Evolutionary conservation across 306 rosid species (phyloP).

Genomic region (Casuarina glauca): DNA sequence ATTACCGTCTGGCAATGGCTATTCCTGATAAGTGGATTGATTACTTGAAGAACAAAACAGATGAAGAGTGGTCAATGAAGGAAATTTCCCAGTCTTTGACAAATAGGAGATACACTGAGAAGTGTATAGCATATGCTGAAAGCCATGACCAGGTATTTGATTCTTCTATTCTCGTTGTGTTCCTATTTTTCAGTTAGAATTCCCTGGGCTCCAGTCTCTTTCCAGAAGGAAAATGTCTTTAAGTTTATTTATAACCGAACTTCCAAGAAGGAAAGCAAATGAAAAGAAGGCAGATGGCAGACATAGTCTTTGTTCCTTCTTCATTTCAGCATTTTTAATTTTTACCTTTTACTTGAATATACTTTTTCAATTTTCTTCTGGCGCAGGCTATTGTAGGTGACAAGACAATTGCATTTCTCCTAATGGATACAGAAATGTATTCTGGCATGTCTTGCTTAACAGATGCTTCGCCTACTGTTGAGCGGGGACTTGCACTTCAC

Average conservation of each 20-base stretch:
- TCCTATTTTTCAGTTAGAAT: not conserved
- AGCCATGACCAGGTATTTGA: slow-evolving; percentile 91
- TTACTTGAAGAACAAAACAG: slow-evolving; percentile 80
- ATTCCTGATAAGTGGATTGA: slow-evolving; percentile 96
- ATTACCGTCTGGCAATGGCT: slow-evolving; percentile 91
- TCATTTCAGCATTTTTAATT: slow-evolving; percentile 9
- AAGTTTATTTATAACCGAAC: slow-evolving; percentile 19
- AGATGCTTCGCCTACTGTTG: slow-evolving; percentile 68
- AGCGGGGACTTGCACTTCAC: slow-evolving; percentile 93
- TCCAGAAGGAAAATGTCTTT: slow-evolving; percentile 19
- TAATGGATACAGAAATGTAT: slow-evolving; percentile 93
- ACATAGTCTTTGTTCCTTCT: slow-evolving; percentile 4
- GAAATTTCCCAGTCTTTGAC: slow-evolving; percentile 78
- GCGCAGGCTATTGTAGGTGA: slow-evolving; percentile 94
- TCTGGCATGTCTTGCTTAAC: slow-evolving; percentile 90
- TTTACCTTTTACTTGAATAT: slow-evolving; percentile 5
- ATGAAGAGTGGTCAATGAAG: slow-evolving; percentile 78
- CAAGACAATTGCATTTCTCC: slow-evolving; percentile 76
- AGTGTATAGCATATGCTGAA: slow-evolving; percentile 89
- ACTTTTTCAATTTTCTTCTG: not conserved
- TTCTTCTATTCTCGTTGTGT: slow-evolving; percentile 17
- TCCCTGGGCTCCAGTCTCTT: slow-evolving; percentile 1
- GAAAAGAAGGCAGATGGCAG: slow-evolving; percentile 13
- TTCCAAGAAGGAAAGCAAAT: slow-evolving; percentile 23
- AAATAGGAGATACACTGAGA: slow-evolving; percentile 90